phyloP scores from a whole-genome alignment of 2,329 filamentous ascomycete species.

The Camptophora hylomeconis region DNA sequence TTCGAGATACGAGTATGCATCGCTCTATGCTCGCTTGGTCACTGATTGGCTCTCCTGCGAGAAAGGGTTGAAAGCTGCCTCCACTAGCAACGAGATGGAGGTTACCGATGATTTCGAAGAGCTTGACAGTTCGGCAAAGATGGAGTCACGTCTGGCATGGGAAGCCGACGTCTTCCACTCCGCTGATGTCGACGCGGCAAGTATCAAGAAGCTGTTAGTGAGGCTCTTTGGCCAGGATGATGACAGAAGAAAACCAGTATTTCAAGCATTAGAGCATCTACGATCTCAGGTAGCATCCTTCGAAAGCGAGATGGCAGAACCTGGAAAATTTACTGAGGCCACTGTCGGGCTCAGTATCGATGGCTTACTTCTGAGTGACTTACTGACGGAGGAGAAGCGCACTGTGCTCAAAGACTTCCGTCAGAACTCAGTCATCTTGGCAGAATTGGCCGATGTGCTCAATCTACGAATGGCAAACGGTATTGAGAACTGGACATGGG shows the following conservation, averaged over 20 bases:
- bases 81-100: conserved; percentile 17
- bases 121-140: conserved; percentile 41
- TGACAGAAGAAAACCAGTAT: conserved; percentile 25
- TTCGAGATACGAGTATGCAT: conserved; percentile 43
- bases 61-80: conserved; percentile 11
- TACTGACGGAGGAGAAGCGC: conserved; percentile 40
- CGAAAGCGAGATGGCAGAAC: conserved; percentile 17
- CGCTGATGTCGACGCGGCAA: conserved; percentile 31
- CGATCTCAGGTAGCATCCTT: conserved; percentile 26
- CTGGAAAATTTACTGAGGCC: conserved; percentile 28
- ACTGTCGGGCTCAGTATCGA: conserved; percentile 34
- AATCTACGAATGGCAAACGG: conserved; percentile 42
- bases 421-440: conserved; percentile 35
- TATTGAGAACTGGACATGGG: conserved; percentile 41
- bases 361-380: conserved; percentile 36
- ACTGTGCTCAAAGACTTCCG: conserved; percentile 38
- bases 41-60: conserved; percentile 39
- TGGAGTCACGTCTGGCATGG: conserved; percentile 40
- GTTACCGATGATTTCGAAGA: conserved; percentile 30
- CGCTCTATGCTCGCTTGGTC: conserved; percentile 42
- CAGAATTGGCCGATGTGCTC: conserved; percentile 43
- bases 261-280: conserved; percentile 31
- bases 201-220: conserved; percentile 38
- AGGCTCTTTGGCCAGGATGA: conserved; percentile 38
- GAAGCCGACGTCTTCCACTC: conserved; percentile 43